phyloP scores from a whole-genome alignment of 352 stramenopile species.

The Pseudoperonospora humuli region DNA sequence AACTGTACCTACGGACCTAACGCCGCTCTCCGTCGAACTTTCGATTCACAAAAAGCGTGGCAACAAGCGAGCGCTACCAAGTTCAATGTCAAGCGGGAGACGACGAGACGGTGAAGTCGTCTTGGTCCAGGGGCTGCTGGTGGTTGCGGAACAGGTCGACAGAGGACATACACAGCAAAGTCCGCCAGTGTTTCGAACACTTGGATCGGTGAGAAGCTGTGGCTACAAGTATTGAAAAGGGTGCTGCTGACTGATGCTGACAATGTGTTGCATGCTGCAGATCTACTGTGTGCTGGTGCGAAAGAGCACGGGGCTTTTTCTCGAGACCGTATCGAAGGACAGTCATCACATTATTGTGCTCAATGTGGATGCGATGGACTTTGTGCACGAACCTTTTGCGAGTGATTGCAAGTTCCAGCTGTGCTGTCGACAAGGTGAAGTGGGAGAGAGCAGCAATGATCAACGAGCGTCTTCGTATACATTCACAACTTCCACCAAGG shows the following conservation, averaged over 20 bases:
- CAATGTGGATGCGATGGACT: conserved; percentile 29
- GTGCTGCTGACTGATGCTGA: conserved; percentile 4
- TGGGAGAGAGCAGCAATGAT: conserved; percentile 1
- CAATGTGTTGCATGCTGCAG: conserved; percentile 17
- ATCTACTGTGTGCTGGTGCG: conserved; percentile 39
- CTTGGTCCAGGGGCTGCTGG: conserved; percentile 39
- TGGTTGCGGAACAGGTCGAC: conserved; percentile 40
- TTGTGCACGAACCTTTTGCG: conserved; percentile 26
- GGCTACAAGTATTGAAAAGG: background rate
- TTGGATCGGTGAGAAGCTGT: conserved; percentile 34
- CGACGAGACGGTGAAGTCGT: conserved; percentile 26
- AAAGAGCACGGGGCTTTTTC: conserved; percentile 24
- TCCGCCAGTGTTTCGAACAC: conserved; percentile 24
- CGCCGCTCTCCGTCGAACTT: conserved; percentile 2
- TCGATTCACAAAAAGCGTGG: conserved; percentile 25
- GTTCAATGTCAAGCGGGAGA: conserved; percentile 8
- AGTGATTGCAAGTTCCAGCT: conserved; percentile 39
- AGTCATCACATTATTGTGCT: conserved; percentile 29
- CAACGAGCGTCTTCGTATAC: conserved; percentile 21
- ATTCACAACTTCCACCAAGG: conserved; percentile 26
- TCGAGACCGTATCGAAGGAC: conserved; percentile 36
- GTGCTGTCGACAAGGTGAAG: conserved; percentile 1
- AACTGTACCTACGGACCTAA: conserved; percentile 12
- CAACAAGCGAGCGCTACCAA: conserved; percentile 35
- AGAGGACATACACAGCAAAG: conserved; percentile 1